Percentiles rank a stretch among this genome's conserved stretches.
Evolutionary conservation across 2,329 filamentous ascomycete genomes (phyloP).

Genomic region (Cladosporium oxysporum): DNA sequence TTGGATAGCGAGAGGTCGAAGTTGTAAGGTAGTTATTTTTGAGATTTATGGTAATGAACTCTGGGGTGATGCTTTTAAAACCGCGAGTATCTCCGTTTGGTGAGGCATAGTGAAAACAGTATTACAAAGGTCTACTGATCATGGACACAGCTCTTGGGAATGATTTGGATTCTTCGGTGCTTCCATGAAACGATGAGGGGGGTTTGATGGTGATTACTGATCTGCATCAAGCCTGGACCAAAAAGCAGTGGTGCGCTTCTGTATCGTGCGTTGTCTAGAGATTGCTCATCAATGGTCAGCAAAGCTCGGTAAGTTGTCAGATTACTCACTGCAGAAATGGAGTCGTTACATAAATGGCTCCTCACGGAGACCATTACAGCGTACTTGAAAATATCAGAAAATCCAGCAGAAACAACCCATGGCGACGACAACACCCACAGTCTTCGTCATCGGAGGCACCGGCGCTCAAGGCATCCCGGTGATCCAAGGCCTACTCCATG

Average conservation of each 20-base stretch:
- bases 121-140: conserved; percentile 4
- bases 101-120: background rate
- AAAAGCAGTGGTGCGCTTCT: background rate
- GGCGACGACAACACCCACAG: conserved; percentile 26
- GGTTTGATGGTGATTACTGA: background rate
- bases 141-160: background rate
- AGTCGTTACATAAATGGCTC: background rate
- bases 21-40: background rate
- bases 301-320: background rate
- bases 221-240: background rate
- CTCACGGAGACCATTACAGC: background rate
- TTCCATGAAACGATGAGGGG: background rate
- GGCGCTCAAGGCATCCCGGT: conserved; percentile 33
- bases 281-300: background rate
- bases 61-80: background rate
- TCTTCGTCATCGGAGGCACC: conserved; percentile 33
- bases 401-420: background rate
- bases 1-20: conserved; percentile 15
- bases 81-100: background rate
- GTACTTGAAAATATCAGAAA: background rate
- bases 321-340: background rate
- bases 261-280: background rate
- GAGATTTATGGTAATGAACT: background rate
- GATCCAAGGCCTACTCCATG: conserved; percentile 36
- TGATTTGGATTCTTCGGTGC: background rate